Evolutionary conservation across 2,329 filamentous ascomycete species (phyloP).

Genomic region (Alternaria burnsii): DNA sequence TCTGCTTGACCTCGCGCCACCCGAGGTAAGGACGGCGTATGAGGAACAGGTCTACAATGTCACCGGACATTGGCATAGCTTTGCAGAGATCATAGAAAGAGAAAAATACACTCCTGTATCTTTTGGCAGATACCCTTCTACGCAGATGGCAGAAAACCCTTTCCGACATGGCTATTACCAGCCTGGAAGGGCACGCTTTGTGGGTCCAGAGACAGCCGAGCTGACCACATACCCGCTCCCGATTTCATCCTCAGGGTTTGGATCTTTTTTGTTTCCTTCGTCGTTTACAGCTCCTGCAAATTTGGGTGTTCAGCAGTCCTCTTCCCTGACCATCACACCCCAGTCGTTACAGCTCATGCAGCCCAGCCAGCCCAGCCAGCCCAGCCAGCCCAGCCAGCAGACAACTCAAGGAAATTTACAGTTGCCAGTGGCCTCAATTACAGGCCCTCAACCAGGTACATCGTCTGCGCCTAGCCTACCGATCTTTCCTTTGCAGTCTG

Average conservation of each 20-base stretch:
- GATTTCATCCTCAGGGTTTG: not conserved
- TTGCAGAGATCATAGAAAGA: not conserved
- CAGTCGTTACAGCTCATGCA: not conserved
- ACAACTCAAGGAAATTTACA: not conserved
- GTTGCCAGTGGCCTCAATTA: not conserved
- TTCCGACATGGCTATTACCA: not conserved
- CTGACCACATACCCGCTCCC: not conserved
- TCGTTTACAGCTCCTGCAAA: not conserved
- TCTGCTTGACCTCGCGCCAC: not conserved
- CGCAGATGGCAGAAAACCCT: not conserved
- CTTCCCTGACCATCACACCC: not conserved
- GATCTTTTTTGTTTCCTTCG: not conserved
- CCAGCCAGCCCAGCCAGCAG: not conserved
- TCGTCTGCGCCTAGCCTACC: not conserved
- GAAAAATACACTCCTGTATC: no score
- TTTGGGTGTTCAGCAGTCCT: not conserved
- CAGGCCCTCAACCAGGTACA: not conserved
- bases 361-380: not conserved
- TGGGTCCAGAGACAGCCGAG: not conserved
- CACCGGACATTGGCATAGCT: not conserved
- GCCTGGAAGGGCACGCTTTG: not conserved
- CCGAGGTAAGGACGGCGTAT: constrained; percentile 2
- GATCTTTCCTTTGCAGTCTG: not conserved
- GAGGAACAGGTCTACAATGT: not conserved
- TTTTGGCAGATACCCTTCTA: no score